phyloP scores from a whole-genome alignment of 352 stramenopile species.

The Blastocystis sp. region DNA sequence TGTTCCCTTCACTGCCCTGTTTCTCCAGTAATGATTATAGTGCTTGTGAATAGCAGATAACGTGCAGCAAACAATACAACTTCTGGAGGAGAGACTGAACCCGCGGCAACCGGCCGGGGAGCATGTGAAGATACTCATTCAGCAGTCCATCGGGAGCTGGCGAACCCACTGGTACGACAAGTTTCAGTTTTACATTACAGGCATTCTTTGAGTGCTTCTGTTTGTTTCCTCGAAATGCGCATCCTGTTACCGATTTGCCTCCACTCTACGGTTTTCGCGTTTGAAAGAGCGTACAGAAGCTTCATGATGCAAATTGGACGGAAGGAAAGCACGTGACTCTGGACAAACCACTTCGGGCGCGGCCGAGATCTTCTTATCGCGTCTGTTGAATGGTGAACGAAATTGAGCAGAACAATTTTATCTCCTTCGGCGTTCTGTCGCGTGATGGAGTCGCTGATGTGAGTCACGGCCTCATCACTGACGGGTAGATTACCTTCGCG shows the following conservation, averaged over 20 bases:
- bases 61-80: background rate
- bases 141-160: constrained; percentile 84
- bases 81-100: background rate
- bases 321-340: background rate
- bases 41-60: background rate
- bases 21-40: constrained; percentile 41
- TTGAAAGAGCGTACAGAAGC: too few species aligned
- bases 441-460: constrained; percentile 44
- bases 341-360: background rate
- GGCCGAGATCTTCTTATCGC: background rate
- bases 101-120: background rate
- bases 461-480: background rate
- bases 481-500: constrained; percentile 51
- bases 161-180: constrained; percentile 84
- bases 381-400: constrained; percentile 2
- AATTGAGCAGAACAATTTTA: constrained; percentile 47
- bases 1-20: constrained; percentile 62
- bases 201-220: background rate
- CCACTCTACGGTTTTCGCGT: too few species aligned
- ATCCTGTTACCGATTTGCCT: too few species aligned
- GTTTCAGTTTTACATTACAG: constrained; percentile 81
- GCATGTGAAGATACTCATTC: constrained; percentile 82
- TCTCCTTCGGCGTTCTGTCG: constrained; percentile 48
- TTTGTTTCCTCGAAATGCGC: background rate
- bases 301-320: too few species aligned